Evolutionary conservation across 768 basidiomycete genomes (phyloP), one percentile per base, ranked within the genome.

Genomic region (Xerocomus spinulosus): DNA sequence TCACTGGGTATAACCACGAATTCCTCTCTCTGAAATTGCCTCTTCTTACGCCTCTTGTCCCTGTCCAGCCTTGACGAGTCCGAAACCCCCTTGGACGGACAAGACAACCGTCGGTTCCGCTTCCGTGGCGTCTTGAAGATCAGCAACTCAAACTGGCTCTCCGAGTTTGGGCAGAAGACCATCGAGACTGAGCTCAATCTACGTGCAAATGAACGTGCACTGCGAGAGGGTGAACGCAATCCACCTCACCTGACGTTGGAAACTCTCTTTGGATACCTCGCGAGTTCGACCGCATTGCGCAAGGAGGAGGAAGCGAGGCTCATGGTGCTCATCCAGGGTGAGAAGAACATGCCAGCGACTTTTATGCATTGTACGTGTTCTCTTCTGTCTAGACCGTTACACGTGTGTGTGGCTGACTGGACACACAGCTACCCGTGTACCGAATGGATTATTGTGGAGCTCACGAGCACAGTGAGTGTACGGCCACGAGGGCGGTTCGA

Each of bases 91-190:
- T 46, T 63, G 28, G 42, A 58, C 1, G 67, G 68, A 13, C 66
- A 12, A 9, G 64, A 67, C 46, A 15, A 54, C 29, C 60, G 67
- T 49, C 55, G 26, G 41, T 72, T 81, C 17, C 66, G 72, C 10
- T 80, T 83, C 50, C 76, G 73, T 26, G 83, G 82, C 0, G 55
- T 74, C 5, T 65, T 85, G 1, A 68, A 69, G 32, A 72, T 85
- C 49, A 55, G 67, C 3, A 48, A 64, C 2, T 67, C 78, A 1
- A 53, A 62, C 1, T 82, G 80, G 74, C 73, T 86, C 18, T 77
- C 81, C 1, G 64, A 68, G 0, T 57, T 56, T 35, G 84, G 81
- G 2, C 48, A 56, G 29, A 54, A 63, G 32, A 63, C 54, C 42
- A 54, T 86, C 5, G 63, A 77, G 42, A 33, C 44, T 4, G 81